These are phyloP conservation scores for Leptosphaerulina australis DNA, from an alignment of 2,329 filamentous ascomycete genomes.

Conservation along the genomic window DNA sequence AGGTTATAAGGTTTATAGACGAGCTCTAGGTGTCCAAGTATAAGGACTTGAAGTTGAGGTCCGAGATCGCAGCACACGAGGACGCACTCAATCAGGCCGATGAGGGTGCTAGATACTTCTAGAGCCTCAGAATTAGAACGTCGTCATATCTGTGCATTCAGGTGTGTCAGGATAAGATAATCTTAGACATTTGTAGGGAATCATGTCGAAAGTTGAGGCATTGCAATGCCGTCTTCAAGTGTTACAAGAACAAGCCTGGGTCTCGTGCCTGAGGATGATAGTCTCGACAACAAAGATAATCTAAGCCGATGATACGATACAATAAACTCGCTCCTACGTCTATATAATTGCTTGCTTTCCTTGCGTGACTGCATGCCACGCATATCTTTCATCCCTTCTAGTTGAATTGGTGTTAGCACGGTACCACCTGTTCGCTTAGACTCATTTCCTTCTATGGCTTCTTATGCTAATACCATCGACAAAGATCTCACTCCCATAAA, in stretches of 20 bases:
- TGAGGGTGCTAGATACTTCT: constrained; percentile 3
- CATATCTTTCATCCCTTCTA: neutral
- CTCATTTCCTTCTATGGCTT: neutral
- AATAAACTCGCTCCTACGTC: neutral
- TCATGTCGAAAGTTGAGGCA: neutral
- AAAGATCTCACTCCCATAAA: neutral
- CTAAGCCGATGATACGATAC: neutral
- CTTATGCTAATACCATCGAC: neutral
- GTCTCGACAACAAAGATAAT: too few species aligned
- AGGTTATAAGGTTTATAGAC: constrained; percentile 2
- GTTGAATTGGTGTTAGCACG: constrained; percentile 7
- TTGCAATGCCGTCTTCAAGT: neutral
- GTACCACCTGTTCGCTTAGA: constrained; percentile 10
- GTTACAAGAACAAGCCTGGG: neutral
- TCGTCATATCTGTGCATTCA: too few species aligned
- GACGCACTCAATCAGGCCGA: constrained; percentile 12
- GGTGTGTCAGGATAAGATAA: too few species aligned
- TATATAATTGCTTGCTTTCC: neutral
- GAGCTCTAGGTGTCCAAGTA: neutral
- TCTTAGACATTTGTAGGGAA: neutral
- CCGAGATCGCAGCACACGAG: constrained; percentile 10
- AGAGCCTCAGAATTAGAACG: too few species aligned
- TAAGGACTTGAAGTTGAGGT: constrained; percentile 2
- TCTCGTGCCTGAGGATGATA: neutral
- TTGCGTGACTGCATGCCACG: neutral